A percentile compares a stretch with the other conserved stretches of the same genome.
phyloP scores from a whole-genome alignment of 2,329 filamentous ascomycete genomes.

The Septoria linicola region DNA sequence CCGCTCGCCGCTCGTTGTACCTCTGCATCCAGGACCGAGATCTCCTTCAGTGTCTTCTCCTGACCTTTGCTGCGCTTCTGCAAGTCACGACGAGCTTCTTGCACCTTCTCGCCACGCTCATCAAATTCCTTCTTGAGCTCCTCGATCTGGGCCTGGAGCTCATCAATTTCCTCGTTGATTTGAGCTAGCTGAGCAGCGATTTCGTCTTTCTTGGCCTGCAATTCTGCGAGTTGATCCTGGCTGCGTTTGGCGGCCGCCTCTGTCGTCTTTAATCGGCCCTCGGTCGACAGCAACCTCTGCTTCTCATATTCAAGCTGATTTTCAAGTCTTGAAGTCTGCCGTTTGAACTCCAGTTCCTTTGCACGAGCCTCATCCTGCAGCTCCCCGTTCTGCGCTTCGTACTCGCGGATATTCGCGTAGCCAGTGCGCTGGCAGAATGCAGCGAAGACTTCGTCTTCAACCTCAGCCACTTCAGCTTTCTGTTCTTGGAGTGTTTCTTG shows the following conservation, averaged over 20 bases:
- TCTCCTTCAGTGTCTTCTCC: slow-evolving; percentile 70
- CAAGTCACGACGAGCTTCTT: slow-evolving; percentile 74
- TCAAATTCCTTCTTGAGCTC: slow-evolving; percentile 66
- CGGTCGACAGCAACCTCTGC: slow-evolving; percentile 68
- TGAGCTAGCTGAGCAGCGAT: slow-evolving; percentile 72
- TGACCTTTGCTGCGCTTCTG: slow-evolving; percentile 83
- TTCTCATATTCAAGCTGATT: slow-evolving; percentile 64
- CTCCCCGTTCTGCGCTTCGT: slow-evolving; percentile 89
- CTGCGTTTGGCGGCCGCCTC: slow-evolving; percentile 66
- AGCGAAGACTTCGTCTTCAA: slow-evolving; percentile 85
- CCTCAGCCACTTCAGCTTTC: slow-evolving; percentile 67
- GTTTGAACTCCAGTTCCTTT: slow-evolving; percentile 81
- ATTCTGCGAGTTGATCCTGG: slow-evolving; percentile 65
- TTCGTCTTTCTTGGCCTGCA: slow-evolving; percentile 69
- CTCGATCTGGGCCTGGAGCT: slow-evolving; percentile 69
- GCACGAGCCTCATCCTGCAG: slow-evolving; percentile 86
- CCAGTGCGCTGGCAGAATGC: slow-evolving; percentile 83
- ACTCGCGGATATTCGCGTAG: slow-evolving; percentile 85
- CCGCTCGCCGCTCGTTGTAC: slow-evolving; percentile 81
- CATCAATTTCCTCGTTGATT: slow-evolving; percentile 73
- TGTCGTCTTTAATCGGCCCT: slow-evolving; percentile 66
- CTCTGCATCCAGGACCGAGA: slow-evolving; percentile 76
- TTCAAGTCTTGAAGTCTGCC: slow-evolving; percentile 66
- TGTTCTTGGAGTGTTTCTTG: slow-evolving; percentile 56
- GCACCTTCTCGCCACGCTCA: slow-evolving; percentile 71